A percentile compares a stretch with the other conserved stretches of the same genome.
These are phyloP conservation scores for Sphagnurus paluster DNA, from an alignment of 1,284 basidiomycete species.

Conservation along the genomic window DNA sequence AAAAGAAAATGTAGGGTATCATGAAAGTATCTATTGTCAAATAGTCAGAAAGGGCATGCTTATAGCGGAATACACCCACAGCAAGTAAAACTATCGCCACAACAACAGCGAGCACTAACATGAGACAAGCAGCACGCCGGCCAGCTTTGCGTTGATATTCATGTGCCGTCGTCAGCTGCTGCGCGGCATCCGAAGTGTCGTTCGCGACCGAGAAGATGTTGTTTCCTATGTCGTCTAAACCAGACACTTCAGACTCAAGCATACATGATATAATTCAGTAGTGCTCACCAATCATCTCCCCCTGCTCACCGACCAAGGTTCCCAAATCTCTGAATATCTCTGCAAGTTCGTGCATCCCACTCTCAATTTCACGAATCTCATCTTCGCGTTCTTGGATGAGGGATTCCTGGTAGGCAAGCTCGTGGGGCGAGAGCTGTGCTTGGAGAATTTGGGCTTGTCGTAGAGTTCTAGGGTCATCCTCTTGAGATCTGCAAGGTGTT, in stretches of 20 bases:
- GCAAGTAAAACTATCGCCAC: slow-evolving; percentile 89
- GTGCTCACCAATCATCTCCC: slow-evolving; percentile 88
- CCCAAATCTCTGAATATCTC: slow-evolving; percentile 98
- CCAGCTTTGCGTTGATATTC: slow-evolving; percentile 97
- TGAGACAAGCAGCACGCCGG: slow-evolving; percentile 84
- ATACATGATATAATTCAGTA: background rate
- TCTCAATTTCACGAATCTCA: slow-evolving; percentile 97
- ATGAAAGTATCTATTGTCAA: slow-evolving; percentile 16
- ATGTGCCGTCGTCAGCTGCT: slow-evolving; percentile 87
- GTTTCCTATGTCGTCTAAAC: slow-evolving; percentile 91
- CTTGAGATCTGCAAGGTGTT: slow-evolving; percentile 25
- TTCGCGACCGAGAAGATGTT: slow-evolving; percentile 88
- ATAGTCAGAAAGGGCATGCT: background rate
- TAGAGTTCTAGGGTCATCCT: slow-evolving; percentile 32
- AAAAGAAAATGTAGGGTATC: slow-evolving; percentile 13
- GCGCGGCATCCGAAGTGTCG: slow-evolving; percentile 83
- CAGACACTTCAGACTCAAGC: background rate
- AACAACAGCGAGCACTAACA: slow-evolving; percentile 87
- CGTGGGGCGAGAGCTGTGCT: slow-evolving; percentile 79
- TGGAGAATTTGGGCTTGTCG: slow-evolving; percentile 75
- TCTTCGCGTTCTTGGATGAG: slow-evolving; percentile 93
- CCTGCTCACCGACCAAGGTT: slow-evolving; percentile 93
- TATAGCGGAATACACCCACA: slow-evolving; percentile 51
- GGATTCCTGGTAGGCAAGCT: slow-evolving; percentile 95
- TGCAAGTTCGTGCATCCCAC: slow-evolving; percentile 93